A percentile compares a stretch with the other conserved stretches of the same genome.
These are phyloP conservation scores for Dioscorea zingiberensis DNA, from an alignment of 106 monocot genomes.

Conservation along the genomic window DNA sequence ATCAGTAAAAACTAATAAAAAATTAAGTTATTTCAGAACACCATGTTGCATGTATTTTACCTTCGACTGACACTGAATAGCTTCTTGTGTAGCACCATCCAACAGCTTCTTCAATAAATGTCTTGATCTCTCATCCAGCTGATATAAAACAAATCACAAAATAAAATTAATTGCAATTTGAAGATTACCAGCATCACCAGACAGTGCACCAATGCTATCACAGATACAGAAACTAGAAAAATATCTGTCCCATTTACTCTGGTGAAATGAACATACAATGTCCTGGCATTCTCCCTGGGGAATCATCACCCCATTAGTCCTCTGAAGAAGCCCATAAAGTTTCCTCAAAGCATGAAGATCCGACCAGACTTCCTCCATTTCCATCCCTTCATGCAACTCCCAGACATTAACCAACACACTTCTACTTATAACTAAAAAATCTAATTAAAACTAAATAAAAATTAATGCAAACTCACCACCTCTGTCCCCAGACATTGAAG, in stretches of 20 bases:
- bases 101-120: slow-evolving; percentile 25
- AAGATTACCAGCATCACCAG: too few species aligned
- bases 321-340: slow-evolving; percentile 31
- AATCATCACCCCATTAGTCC: background rate
- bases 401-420: background rate
- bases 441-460: background rate
- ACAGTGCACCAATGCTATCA: too few species aligned
- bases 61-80: slow-evolving; percentile 13
- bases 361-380: slow-evolving; percentile 28
- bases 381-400: slow-evolving; percentile 13
- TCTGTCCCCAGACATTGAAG: background rate
- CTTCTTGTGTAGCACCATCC: slow-evolving; percentile 27
- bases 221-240: too few species aligned
- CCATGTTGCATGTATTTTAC: background rate
- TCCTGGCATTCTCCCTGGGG: background rate
- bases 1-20: too few species aligned
- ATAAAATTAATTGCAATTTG: background rate
- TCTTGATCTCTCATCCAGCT: slow-evolving; percentile 27
- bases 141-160: background rate
- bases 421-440: background rate
- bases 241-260: too few species aligned
- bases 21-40: too few species aligned
- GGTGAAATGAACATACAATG: slow-evolving; percentile 6
- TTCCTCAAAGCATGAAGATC: slow-evolving; percentile 35
- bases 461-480: background rate